A percentile compares a stretch with the other conserved stretches of the same genome.
These are phyloP conservation scores for Triangularia verruculosa DNA, from an alignment of 2,329 filamentous ascomycete genomes.

Conservation along the genomic window DNA sequence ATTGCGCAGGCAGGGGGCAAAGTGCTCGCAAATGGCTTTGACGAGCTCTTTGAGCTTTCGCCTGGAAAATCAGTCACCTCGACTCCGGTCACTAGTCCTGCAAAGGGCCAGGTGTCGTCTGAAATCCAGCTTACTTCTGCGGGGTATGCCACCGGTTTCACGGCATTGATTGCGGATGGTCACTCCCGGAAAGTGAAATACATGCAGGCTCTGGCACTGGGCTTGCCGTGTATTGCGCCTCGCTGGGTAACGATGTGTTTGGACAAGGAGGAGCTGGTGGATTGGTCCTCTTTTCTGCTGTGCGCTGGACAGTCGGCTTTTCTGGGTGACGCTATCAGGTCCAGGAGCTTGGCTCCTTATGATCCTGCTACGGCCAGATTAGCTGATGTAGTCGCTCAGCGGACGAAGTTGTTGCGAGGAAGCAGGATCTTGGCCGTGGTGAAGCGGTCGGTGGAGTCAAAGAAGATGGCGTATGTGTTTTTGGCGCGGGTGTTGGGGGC, in stretches of 20 bases:
- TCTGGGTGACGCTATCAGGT: conserved; percentile 73
- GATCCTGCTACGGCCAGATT: conserved; percentile 56
- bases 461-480: conserved; percentile 72
- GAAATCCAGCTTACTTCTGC: conserved; percentile 53
- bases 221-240: conserved; percentile 78
- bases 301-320: conserved; percentile 78
- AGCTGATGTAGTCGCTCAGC: conserved; percentile 51
- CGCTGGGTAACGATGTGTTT: conserved; percentile 79
- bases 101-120: conserved; percentile 19
- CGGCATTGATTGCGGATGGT: conserved; percentile 79
- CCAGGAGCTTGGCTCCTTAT: conserved; percentile 64
- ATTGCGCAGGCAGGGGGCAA: conserved; percentile 71
- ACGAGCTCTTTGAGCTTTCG: conserved; percentile 67
- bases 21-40: conserved; percentile 72
- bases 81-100: conserved; percentile 29
- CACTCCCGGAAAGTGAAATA: conserved; percentile 88
- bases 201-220: conserved; percentile 88
- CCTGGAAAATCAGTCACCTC: conserved; percentile 35
- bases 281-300: conserved; percentile 80
- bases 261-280: conserved; percentile 56
- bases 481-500: conserved; percentile 77
- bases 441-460: conserved; percentile 55
- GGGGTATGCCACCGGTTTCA: conserved; percentile 64
- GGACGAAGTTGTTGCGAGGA: conserved; percentile 62
- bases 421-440: conserved; percentile 72